Conservation (phyloP, 164 flowering plant species). For the Umbellularia californica region DNA sequence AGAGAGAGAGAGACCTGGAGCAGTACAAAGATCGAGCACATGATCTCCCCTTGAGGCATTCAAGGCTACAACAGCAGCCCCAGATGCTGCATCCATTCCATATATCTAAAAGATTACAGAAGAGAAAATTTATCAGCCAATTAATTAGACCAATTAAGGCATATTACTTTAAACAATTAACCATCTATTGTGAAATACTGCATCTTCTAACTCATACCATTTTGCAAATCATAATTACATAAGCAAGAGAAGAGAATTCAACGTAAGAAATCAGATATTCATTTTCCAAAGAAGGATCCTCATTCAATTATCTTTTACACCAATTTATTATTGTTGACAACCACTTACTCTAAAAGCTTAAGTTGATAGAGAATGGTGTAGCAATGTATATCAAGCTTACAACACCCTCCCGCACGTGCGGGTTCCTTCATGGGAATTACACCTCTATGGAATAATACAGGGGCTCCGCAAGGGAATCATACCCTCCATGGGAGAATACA, state of each 20-base stretch:
- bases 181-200: background rate
- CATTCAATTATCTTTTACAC: background rate
- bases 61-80: conserved; percentile 87
- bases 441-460: no score
- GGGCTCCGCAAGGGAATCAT: no score
- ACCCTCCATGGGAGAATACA: no score
- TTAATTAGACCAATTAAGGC: background rate
- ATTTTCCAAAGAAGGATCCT: background rate
- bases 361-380: no score
- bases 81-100: conserved; percentile 97
- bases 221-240: background rate
- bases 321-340: background rate
- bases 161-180: background rate
- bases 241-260: background rate
- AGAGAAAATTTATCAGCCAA: background rate
- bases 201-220: background rate
- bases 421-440: no score
- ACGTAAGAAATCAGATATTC: no score
- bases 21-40: conserved; percentile 94
- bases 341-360: no score
- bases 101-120: conserved; percentile 46
- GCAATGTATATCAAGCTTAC: no score
- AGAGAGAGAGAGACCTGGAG: conserved; percentile 60
- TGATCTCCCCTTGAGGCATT: conserved; percentile 68
- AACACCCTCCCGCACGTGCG: no score